Evolutionary conservation across 1,284 basidiomycete species (phyloP), one percentile per base, ranked within the genome.

Genomic region (Ceratobasidium papillatum): DNA sequence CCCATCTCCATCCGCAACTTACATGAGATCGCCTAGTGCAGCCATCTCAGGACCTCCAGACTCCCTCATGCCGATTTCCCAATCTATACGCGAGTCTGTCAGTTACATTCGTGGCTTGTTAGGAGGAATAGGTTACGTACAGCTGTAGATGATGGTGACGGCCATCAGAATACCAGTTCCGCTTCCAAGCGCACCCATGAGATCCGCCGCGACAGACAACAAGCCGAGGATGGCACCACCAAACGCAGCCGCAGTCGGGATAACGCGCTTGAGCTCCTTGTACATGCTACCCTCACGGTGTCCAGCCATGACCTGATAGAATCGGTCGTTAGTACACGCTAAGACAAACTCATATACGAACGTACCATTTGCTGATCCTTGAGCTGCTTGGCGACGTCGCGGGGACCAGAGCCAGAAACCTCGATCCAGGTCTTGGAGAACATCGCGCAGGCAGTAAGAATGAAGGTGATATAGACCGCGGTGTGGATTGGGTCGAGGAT

Each of bases 361-460:
- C 75, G 38, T n/a, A 71, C 97, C 94, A 99, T 96, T 80, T 94
- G 93, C 83, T 98, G 96, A 80, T 99, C 97, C 87, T 99, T 99
- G 81, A 99, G 90, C 84, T 99, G 96, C 85, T 97, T 98, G 74
- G 97, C 97, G 72, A 99, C 91, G 79, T 99, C 97, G 69, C 97
- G 86, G 19, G 97, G 97, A 19, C 97, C 96, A 74, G 91, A 94
- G 43, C 97, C 97, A 1, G 95, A 98, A 47, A 99, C 95, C 81
- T 99, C 97, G 80, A 99, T 99, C 97, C 97, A 99, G 3, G 97
- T 98, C 88, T 99, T 99, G 82, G 94, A 96, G 87, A 99, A 99
- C 79, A 99, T 87, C 14, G 97, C 97, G 81, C 97, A 99, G 14
- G 95, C 95, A 41, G 93, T 91, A 76, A 97, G 87, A 84, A 97